Conservation (phyloP, 73 alveolate genomes). For the Paramecium tetraurelia region DNA sequence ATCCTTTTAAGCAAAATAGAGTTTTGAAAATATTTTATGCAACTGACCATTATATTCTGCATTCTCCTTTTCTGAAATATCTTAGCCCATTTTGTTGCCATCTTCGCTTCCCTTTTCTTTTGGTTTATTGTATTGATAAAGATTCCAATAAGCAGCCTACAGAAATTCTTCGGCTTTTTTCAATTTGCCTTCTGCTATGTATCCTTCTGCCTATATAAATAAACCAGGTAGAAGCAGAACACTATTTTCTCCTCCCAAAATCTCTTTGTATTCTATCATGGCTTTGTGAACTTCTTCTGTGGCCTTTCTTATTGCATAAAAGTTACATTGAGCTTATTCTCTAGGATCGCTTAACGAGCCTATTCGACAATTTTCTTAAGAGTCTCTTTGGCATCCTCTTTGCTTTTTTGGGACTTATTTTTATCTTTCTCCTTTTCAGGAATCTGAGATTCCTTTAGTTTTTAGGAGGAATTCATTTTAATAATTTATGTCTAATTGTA, state of each 20-base stretch:
- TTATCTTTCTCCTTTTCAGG: background rate
- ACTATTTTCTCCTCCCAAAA: slow-evolving; percentile 71
- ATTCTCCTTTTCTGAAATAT: slow-evolving; percentile 61
- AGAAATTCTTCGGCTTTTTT: slow-evolving; percentile 85
- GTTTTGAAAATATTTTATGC: slow-evolving; percentile 80
- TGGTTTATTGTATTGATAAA: slow-evolving; percentile 62
- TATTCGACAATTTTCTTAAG: background rate
- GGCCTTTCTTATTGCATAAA: slow-evolving; percentile 17
- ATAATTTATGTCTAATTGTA: background rate
- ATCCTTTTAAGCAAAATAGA: slow-evolving; percentile 76
- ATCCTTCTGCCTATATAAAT: slow-evolving; percentile 81
- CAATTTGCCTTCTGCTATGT: slow-evolving; percentile 59
- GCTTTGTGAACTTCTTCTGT: slow-evolving; percentile 54
- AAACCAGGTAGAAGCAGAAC: slow-evolving; percentile 82
- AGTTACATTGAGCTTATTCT: background rate
- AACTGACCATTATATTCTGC: slow-evolving; percentile 71
- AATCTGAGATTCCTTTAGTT: slow-evolving; percentile 7
- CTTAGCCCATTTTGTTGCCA: slow-evolving; percentile 66
- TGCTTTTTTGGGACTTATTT: background rate
- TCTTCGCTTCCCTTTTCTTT: slow-evolving; percentile 69
- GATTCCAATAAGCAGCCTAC: slow-evolving; percentile 86
- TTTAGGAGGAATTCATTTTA: background rate
- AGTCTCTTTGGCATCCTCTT: background rate
- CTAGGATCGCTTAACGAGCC: background rate
- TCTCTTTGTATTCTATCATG: slow-evolving; percentile 47